Evolutionary conservation across 257 asterid species (phyloP), one percentile per base, ranked within the genome.

Genomic region (Henckelia pumila): DNA sequence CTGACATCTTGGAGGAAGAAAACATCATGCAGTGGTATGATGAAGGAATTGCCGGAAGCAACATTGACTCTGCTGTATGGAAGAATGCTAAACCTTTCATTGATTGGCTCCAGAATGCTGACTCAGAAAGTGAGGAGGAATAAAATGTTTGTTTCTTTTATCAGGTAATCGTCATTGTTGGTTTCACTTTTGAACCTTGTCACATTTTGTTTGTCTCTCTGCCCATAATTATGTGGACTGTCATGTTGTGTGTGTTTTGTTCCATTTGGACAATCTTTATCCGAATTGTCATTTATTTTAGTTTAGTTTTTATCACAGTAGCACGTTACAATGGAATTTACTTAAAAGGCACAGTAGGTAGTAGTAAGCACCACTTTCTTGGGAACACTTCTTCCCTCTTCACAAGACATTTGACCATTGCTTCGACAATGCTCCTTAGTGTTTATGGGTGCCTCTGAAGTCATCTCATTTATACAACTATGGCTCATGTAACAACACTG

Each of bases 91-190:
- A 82, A 74, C 89, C 85, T 1, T 76, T 88, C 57, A 83, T 88
- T 56, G 89, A 86, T 80, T 86, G 95, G 92, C 79, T 88, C 61
- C 88, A 83, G 80, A 88, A 77, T 17, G 92, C 92, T 0, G 95
- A 88, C 40, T 83, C 92, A 6, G 92, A 88, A 66, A 23, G 92
- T 7, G 89, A 82, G 57, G 89, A 83, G 10, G 94, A 86, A 73
- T 86, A 70, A 21, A n/a, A 25, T 22, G 17, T 40, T 40, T 40
- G 52, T 40, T 40, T 40, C 19, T 40, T 13, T 11, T 40, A 14
- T 14, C 52, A 40, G 1, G n/a, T 14, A 40, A 40, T 5, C 17
- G 17, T 37, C 17, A 37, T 37, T 8, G 44, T 33, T 33, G 44
- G 44, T 32, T 7, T 32, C 44, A 35, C 44, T 3, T 35, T 8